phyloP scores from a whole-genome alignment of 2,329 filamentous ascomycete species.

The Setomelanomma holmii region DNA sequence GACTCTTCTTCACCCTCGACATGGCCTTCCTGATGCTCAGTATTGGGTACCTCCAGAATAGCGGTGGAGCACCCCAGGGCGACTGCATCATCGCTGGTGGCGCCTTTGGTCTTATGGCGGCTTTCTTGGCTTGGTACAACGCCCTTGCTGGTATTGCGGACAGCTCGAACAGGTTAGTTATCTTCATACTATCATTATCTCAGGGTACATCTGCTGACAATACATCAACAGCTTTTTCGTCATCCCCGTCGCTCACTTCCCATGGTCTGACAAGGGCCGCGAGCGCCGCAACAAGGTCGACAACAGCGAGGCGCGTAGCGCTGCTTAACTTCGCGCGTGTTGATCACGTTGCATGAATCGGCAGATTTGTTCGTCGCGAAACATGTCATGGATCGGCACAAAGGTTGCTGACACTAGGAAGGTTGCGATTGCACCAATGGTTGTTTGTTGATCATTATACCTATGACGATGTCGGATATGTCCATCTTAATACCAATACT shows the following conservation, averaged over 20 bases:
- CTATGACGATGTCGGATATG: not conserved
- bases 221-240: constrained; percentile 77
- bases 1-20: constrained; percentile 65
- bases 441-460: not conserved
- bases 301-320: constrained; percentile 44
- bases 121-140: constrained; percentile 63
- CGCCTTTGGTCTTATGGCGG: constrained; percentile 60
- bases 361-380: not conserved
- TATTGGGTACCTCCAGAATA: constrained; percentile 59
- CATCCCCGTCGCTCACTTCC: constrained; percentile 91
- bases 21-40: constrained; percentile 66
- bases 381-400: not conserved
- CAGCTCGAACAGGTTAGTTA: constrained; percentile 56
- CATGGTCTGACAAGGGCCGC: constrained; percentile 71
- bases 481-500: not conserved
- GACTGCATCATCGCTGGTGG: constrained; percentile 60
- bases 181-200: not conserved
- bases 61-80: constrained; percentile 49
- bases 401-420: not conserved
- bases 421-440: not conserved
- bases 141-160: constrained; percentile 64
- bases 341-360: not conserved
- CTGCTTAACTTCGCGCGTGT: not conserved
- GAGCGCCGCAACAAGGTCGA: constrained; percentile 48
- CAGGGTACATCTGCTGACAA: constrained; percentile 12